Base-by-base conservation (phyloP, 2,329 filamentous ascomycete genomes). In the Colletotrichum endophyticum region DNA sequence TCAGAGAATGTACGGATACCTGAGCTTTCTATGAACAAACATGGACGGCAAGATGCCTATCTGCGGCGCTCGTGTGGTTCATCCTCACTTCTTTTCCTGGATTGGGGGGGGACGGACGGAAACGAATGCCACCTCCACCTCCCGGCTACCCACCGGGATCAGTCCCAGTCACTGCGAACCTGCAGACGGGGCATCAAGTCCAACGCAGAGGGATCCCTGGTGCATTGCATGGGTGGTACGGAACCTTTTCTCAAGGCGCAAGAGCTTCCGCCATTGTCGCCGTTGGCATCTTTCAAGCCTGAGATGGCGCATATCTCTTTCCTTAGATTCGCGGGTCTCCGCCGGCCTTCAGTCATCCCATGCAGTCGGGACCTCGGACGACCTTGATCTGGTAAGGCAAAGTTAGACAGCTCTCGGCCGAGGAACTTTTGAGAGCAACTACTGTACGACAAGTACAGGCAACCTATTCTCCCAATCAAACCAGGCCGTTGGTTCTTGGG, bases 321-420 rank as follows among this genome's bases (percentile, higher is more conserved):
- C 28, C 19, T 22, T n/a, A 28, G 64, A 22, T 39, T 57, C 70
- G 44, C 44, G 61, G 34, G 16, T 36, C 30, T 39, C 62, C 28
- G 56, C 36, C 22, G 28, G 53, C 11, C 36, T 44, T 28, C 66
- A 69, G 66, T 34, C 56, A 69, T 39, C 62, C 62, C 70, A 34
- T 61, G 68, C 44, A 61, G 49, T 32, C 11, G 56, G 63, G 27
- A 19, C 30, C 22, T 22, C 32, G 28, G 57, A 57, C 62, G 30
- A 34, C 22, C 72, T 74, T 66, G 72, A 34, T 61, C 32, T 32
- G 70, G 72, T 72, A 27, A 36, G 67, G 67, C 61, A 53, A 74
- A 44, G 59, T 59, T 49, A 44, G 19, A 19, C 19, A 56, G n/a
- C 57, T 56, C 36, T 34, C 32, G 27, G 56, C 39, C 6, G 57